Evolutionary conservation across 345 rosid genomes (phyloP).

Genomic region (Hypericum androsaemum): DNA sequence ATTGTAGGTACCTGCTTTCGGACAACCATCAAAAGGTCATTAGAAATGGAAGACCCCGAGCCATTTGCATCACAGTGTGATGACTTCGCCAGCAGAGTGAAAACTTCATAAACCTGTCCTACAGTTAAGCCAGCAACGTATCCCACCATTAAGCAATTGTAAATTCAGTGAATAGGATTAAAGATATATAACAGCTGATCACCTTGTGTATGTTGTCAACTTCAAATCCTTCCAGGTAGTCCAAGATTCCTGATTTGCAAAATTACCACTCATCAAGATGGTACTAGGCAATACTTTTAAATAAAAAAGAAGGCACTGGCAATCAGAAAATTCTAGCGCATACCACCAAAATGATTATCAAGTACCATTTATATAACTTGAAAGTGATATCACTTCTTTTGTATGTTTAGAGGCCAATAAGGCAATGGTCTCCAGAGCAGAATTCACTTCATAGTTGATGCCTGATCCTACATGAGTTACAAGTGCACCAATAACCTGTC

Average conservation of each 20-base stretch:
- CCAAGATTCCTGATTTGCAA: conserved; percentile 59
- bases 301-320: not conserved
- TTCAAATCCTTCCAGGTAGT: conserved; percentile 76
- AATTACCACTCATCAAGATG: not conserved
- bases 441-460: conserved; percentile 55
- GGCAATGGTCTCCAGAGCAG: conserved; percentile 60
- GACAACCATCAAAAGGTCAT: conserved; percentile 72
- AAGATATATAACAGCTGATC: conserved; percentile 8
- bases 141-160: not conserved
- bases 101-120: conserved; percentile 69
- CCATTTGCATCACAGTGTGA: conserved; percentile 32
- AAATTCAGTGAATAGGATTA: conserved; percentile 11
- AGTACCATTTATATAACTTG: conserved; percentile 72
- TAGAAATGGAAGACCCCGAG: conserved; percentile 49
- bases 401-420: conserved; percentile 49
- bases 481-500: conserved; percentile 71
- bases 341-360: not conserved
- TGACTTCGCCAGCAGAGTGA: conserved; percentile 49
- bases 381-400: conserved; percentile 53
- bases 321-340: not conserved
- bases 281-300: not conserved
- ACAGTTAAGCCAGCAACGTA: conserved; percentile 11
- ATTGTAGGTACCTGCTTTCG: conserved; percentile 56
- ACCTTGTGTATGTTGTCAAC: conserved; percentile 67
- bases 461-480: conserved; percentile 82